A percentile compares a stretch with the other conserved stretches of the same genome.
Evolutionary conservation across 139 green algal species (phyloP).

Genomic region (Chlamydomonas applanata): DNA sequence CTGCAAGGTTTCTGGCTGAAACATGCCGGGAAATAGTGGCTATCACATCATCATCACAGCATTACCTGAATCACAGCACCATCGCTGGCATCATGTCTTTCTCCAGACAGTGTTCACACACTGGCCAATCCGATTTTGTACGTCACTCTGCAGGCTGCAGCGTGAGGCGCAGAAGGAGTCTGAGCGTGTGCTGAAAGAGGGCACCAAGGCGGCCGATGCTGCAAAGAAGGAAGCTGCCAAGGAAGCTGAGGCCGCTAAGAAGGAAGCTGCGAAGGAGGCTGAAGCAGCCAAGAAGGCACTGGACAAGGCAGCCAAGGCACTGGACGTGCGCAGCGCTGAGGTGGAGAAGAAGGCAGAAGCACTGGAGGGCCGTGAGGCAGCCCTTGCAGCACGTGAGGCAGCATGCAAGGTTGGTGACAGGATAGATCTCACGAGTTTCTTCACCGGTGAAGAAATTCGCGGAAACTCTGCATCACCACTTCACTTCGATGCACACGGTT

Average conservation of each 20-base stretch:
- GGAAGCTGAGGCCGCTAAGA: slow-evolving; percentile 2
- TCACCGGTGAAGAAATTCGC: too few species aligned
- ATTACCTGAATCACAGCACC: too few species aligned
- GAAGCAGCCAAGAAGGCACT: not conserved
- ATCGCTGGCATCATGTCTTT: too few species aligned
- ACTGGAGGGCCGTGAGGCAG: not conserved
- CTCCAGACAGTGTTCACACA: too few species aligned
- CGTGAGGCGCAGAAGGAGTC: slow-evolving; percentile 8
- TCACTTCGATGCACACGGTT: too few species aligned
- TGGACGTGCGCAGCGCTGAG: not conserved
- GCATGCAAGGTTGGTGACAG: not conserved
- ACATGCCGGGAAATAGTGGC: too few species aligned
- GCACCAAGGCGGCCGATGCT: slow-evolving; percentile 1
- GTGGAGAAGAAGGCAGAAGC: slow-evolving; percentile 8
- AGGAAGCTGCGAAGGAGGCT: slow-evolving; percentile 7
- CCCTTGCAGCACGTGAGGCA: slow-evolving; percentile 5
- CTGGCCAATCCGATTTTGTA: too few species aligned
- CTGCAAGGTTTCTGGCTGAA: too few species aligned
- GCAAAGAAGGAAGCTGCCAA: slow-evolving; percentile 8
- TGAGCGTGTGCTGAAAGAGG: slow-evolving; percentile 1
- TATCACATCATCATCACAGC: too few species aligned
- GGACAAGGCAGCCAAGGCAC: not conserved
- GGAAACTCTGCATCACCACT: too few species aligned
- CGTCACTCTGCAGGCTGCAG: not conserved
- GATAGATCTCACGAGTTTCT: too few species aligned